Evolutionary conservation across 169 alveolate genomes (phyloP), one percentile per base, ranked within the genome.

Genomic region (Perkinsus olseni): DNA sequence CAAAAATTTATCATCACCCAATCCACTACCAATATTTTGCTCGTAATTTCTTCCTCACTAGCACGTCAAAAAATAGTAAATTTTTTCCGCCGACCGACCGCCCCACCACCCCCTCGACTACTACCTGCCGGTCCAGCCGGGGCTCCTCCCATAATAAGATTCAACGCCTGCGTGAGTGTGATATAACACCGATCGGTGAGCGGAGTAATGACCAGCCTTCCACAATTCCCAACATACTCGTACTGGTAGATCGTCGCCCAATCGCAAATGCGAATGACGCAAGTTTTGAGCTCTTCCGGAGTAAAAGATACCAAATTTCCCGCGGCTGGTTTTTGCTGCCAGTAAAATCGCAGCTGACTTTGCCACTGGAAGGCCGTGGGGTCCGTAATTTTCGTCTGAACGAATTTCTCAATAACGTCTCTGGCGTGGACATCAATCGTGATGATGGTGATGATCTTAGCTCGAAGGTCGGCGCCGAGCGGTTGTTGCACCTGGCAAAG

Each of bases 381-480:
- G 92, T 97, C 99, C 74, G 92, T 62, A 50, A 98, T 96, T 93
- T 97, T 98, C 95, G 96, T 97, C 45, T 95, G 91, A 91, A 97
- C 97, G 94, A 98, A 98, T 38, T 96, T 95, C 74, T 97, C 98
- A 39, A 98, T 98, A 38, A 97, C 99, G 94, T 98, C 99, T 93
- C 99, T 95, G 38, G 98, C 98, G 94, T 98, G 99, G 94, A 98
- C 99, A 94, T 98, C 99, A 94, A 98, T 96, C n/a, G 99, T 98
- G 94, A 98, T 98, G 94, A 98, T 96, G 39, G 99, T 98, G 94
- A 98, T 97, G 94, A 98, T 97, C 96, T 98, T 98, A 92, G 97
- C 95, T 94, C 99, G 96, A 95, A 92, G 93, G 91, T 94, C 93
- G 62, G 82, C 82, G 17, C 31, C 82, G 34, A 62, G 82, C 1